Percentiles rank a stretch among this genome's conserved stretches.
Evolutionary conservation across 2,329 filamentous ascomycete species (phyloP).

Genomic region (Fusarium redolens): DNA sequence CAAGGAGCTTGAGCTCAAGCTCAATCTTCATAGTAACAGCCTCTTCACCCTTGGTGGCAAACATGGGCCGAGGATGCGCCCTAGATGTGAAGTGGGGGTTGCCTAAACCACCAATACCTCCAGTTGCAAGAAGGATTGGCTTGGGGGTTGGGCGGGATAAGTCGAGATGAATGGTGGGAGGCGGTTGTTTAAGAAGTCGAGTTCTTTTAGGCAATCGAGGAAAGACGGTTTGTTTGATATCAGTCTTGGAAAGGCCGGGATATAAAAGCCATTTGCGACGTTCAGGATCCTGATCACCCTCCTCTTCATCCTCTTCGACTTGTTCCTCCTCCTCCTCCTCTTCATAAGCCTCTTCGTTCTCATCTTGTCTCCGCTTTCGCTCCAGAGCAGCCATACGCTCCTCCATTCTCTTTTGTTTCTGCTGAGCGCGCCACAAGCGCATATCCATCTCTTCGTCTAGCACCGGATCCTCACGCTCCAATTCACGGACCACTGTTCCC

Average conservation of each 20-base stretch:
- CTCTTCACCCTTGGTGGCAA: conserved; percentile 86
- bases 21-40: conserved; percentile 83
- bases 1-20: conserved; percentile 92
- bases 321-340: conserved; percentile 27
- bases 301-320: conserved; percentile 51
- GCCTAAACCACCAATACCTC: conserved; percentile 88
- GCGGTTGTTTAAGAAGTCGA: conserved; percentile 73
- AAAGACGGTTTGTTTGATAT: conserved; percentile 67
- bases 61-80: conserved; percentile 80
- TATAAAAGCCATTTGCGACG: conserved; percentile 88
- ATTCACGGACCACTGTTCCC: conserved; percentile 88
- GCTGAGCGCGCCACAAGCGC: conserved; percentile 47
- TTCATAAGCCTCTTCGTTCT: conserved; percentile 29
- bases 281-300: conserved; percentile 58
- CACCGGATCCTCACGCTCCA: conserved; percentile 81
- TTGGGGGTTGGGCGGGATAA: conserved; percentile 80
- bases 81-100: conserved; percentile 93
- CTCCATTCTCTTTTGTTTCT: conserved; percentile 50
- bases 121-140: conserved; percentile 87
- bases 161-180: conserved; percentile 78
- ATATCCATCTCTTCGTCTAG: conserved; percentile 67
- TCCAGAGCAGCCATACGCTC: conserved; percentile 51
- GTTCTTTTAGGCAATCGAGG: conserved; percentile 64
- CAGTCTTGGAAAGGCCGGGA: conserved; percentile 77
- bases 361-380: conserved; percentile 36